Percentiles rank a stretch among this genome's conserved stretches.
phyloP scores from a whole-genome alignment of 2,329 filamentous ascomycete species.

The Aspergillus chevalieri region DNA sequence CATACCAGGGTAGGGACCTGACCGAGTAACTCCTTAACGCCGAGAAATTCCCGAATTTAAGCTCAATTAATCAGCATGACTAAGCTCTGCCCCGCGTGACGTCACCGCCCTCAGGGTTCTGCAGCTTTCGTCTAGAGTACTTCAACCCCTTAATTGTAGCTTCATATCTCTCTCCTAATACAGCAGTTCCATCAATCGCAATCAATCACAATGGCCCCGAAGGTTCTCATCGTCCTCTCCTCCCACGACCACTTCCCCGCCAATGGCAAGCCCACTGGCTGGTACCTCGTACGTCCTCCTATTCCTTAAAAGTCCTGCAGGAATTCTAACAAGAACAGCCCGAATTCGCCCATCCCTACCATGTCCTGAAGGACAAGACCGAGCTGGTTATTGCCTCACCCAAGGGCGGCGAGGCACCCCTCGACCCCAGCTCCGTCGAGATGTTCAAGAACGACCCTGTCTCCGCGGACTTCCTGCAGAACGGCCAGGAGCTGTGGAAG shows the following conservation, averaged over 20 bases:
- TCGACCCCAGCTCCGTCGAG: constrained; percentile 55
- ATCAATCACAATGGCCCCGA: constrained; percentile 37
- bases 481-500: constrained; percentile 56
- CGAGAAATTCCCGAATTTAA: no score
- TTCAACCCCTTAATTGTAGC: no score
- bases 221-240: constrained; percentile 66
- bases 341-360: constrained; percentile 61
- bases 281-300: constrained; percentile 55
- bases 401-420: constrained; percentile 54
- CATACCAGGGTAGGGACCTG: no score
- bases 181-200: neutral
- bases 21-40: no score
- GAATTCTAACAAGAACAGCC: constrained; percentile 24
- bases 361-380: constrained; percentile 50
- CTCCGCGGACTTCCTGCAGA: constrained; percentile 51
- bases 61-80: no score
- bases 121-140: no score
- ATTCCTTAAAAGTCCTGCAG: neutral
- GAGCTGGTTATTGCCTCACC: constrained; percentile 57
- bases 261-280: constrained; percentile 54
- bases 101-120: no score
- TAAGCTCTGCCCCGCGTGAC: no score
- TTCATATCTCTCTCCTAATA: neutral
- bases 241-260: constrained; percentile 48
- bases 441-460: constrained; percentile 49